phyloP scores from a whole-genome alignment of 2,329 filamentous ascomycete species.

The Penicillium capsulatum region DNA sequence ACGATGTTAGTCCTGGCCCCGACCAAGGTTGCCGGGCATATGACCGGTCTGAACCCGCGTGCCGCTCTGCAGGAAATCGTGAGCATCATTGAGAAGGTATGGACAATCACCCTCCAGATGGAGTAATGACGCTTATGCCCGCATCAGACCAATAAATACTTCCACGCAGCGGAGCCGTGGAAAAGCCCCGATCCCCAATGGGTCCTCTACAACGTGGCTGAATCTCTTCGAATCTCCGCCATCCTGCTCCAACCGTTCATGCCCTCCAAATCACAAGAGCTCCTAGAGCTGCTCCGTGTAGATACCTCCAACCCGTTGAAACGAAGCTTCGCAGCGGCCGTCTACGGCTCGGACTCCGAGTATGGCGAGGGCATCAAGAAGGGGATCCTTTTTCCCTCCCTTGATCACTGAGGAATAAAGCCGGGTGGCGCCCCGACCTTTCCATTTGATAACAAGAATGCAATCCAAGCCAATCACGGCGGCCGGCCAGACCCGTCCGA shows the following conservation, averaged over 20 bases:
- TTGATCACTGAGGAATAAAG: conserved; percentile 38
- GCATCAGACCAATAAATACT: conserved; percentile 61
- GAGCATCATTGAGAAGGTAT: conserved; percentile 57
- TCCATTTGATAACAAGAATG: conserved; percentile 30
- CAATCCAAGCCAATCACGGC: conserved; percentile 18
- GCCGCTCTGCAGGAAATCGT: conserved; percentile 63
- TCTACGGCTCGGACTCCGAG: conserved; percentile 58
- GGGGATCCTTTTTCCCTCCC: conserved; percentile 52
- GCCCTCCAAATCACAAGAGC: conserved; percentile 66
- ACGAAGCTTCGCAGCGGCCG: conserved; percentile 61
- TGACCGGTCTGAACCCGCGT: conserved; percentile 63
- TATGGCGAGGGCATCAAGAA: conserved; percentile 60
- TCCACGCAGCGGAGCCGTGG: conserved; percentile 69
- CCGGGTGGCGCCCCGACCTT: conserved; percentile 9
- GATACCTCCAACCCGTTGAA: conserved; percentile 45
- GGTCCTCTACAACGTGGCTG: conserved; percentile 66
- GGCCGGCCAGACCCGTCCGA: conserved; percentile 8
- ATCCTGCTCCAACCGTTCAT: conserved; percentile 91
- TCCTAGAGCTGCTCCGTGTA: conserved; percentile 78
- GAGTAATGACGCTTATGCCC: conserved; percentile 6
- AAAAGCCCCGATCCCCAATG: conserved; percentile 49
- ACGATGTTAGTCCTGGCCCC: conserved; percentile 42
- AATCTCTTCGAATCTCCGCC: conserved; percentile 71
- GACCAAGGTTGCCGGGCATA: conserved; percentile 48
- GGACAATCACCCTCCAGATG: conserved; percentile 4